phyloP scores from a whole-genome alignment of 805 yeast genomes.

The Myxozyma melibiosi region DNA sequence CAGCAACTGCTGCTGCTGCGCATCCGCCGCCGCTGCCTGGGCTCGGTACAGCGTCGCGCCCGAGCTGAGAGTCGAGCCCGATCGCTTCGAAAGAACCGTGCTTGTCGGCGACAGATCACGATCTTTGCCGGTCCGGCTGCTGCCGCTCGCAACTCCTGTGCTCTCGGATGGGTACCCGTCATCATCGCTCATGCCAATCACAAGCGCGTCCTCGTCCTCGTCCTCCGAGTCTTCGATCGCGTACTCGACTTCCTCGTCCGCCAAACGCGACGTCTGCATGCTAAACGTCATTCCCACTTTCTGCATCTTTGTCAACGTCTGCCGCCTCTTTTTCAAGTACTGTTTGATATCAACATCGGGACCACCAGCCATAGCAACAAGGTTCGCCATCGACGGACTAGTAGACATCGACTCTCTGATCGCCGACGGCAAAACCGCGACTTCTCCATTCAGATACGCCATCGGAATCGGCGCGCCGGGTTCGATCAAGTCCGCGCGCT shows the following conservation, averaged over 20 bases:
- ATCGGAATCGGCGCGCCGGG: constrained; percentile 30
- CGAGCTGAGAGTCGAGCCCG: constrained; percentile 10
- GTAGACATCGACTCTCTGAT: constrained; percentile 14
- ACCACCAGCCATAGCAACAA: constrained; percentile 8
- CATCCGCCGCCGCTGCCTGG: neutral
- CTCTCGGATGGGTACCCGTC: constrained; percentile 24
- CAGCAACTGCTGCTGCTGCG: constrained; percentile 2
- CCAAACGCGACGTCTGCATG: constrained; percentile 65
- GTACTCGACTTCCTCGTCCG: constrained; percentile 40
- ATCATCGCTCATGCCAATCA: constrained; percentile 14
- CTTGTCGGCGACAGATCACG: constrained; percentile 16
- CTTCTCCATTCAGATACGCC: constrained; percentile 29
- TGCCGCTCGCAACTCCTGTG: constrained; percentile 27
- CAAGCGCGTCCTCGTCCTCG: constrained; percentile 36
- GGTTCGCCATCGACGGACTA: constrained; percentile 6
- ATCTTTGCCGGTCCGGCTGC: constrained; percentile 24
- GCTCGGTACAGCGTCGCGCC: constrained; percentile 24
- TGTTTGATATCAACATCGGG: constrained; percentile 21
- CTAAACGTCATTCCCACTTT: constrained; percentile 76
- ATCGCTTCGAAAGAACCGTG: constrained; percentile 14
- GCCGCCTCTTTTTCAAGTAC: constrained; percentile 38
- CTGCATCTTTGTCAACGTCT: constrained; percentile 63
- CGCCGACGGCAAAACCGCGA: constrained; percentile 22
- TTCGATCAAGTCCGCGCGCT: constrained; percentile 28
- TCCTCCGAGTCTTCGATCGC: constrained; percentile 36